A percentile compares a stretch with the other conserved stretches of the same genome.
Evolutionary conservation across 1,284 basidiomycete genomes (phyloP).

Genomic region (Exobasidium cylindrosporum): DNA sequence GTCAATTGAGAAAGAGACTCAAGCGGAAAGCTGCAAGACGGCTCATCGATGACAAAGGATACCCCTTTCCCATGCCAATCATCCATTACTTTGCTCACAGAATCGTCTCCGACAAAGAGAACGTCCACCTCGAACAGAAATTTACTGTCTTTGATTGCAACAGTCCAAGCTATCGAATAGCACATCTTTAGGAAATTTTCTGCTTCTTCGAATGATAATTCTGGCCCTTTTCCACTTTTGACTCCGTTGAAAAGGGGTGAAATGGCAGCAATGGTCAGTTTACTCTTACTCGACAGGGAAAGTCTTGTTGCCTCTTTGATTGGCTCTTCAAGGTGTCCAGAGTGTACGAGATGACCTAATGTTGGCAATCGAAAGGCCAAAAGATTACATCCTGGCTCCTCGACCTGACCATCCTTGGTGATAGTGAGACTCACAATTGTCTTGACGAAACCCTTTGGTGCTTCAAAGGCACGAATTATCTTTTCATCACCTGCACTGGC

Average conservation of each 20-base stretch:
- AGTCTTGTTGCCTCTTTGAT: slow-evolving; percentile 22
- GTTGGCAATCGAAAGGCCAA: slow-evolving; percentile 10
- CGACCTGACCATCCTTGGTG: not conserved
- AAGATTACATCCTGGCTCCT: not conserved
- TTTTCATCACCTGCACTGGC: slow-evolving; percentile 54
- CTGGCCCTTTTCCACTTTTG: not conserved
- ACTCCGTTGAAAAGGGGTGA: slow-evolving; percentile 24
- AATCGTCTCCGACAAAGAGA: slow-evolving; percentile 20
- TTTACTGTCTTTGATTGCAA: slow-evolving; percentile 28
- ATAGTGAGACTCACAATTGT: slow-evolving; percentile 17
- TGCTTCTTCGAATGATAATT: slow-evolving; percentile 27
- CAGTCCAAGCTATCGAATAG: slow-evolving; percentile 46
- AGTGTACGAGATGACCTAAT: not conserved
- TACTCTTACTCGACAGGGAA: slow-evolving; percentile 15
- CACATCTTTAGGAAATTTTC: slow-evolving; percentile 44
- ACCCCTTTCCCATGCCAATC: not conserved
- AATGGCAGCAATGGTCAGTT: slow-evolving; percentile 21
- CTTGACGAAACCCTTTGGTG: slow-evolving; percentile 44
- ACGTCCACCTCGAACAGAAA: slow-evolving; percentile 42
- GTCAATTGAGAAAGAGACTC: not conserved
- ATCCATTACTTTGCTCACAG: not conserved
- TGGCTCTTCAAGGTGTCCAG: slow-evolving; percentile 19
- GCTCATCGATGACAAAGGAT: not conserved
- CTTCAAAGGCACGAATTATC: slow-evolving; percentile 50
- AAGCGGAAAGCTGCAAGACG: not conserved